Evolutionary conservation across 768 basidiomycete genomes (phyloP).

Genomic region (Rhizopogon vulgaris): DNA sequence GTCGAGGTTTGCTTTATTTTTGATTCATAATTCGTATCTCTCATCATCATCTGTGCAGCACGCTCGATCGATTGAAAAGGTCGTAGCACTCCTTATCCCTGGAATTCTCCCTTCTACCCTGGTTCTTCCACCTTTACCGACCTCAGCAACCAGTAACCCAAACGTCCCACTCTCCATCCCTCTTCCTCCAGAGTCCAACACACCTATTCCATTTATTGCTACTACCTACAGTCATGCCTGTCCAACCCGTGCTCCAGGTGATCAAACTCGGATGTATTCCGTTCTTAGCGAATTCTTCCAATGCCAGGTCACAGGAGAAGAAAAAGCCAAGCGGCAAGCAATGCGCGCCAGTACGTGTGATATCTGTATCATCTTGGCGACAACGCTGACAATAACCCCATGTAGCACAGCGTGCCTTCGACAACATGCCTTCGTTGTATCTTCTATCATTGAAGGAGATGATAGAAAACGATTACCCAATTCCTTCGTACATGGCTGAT

Average conservation of each 20-base stretch:
- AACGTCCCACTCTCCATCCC: slow-evolving; percentile 50
- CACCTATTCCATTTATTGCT: slow-evolving; percentile 58
- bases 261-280: slow-evolving; percentile 77
- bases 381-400: slow-evolving; percentile 7
- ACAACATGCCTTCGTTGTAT: slow-evolving; percentile 64
- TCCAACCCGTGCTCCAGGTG: slow-evolving; percentile 90
- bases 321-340: slow-evolving; percentile 60
- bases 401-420: slow-evolving; percentile 54
- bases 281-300: slow-evolving; percentile 81
- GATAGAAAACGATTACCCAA: slow-evolving; percentile 90
- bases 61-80: slow-evolving; percentile 62
- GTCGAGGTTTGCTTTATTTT: slow-evolving; percentile 53
- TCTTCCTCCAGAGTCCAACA: slow-evolving; percentile 23
- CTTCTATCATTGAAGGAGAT: slow-evolving; percentile 77
- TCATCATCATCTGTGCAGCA: slow-evolving; percentile 48
- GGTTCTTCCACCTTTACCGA: slow-evolving; percentile 63
- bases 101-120: slow-evolving; percentile 77
- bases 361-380: slow-evolving; percentile 12
- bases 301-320: slow-evolving; percentile 70
- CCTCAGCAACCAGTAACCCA: slow-evolving; percentile 54
- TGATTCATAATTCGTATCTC: not conserved
- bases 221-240: slow-evolving; percentile 89
- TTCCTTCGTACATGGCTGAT: slow-evolving; percentile 80
- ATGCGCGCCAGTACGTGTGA: slow-evolving; percentile 36
- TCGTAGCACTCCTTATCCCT: slow-evolving; percentile 79